These are phyloP conservation scores for Trametes cubensis DNA, from an alignment of 768 basidiomycete genomes.

Conservation along the genomic window DNA sequence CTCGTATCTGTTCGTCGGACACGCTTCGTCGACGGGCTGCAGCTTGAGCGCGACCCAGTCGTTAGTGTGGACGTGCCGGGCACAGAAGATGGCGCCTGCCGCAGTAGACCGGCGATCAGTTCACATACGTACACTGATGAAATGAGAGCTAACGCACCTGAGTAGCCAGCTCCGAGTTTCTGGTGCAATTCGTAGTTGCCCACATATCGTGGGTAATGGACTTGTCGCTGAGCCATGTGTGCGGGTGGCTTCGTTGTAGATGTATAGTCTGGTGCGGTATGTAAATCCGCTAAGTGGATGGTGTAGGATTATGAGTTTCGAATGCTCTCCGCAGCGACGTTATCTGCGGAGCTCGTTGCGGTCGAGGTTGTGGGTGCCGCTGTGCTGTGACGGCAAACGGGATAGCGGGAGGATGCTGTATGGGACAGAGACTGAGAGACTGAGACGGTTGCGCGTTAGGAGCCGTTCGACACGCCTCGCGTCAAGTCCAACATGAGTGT, in stretches of 20 bases:
- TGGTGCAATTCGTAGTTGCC: constrained; percentile 65
- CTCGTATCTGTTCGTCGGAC: constrained; percentile 77
- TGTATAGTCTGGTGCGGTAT: constrained; percentile 16
- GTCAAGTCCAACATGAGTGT: constrained; percentile 25
- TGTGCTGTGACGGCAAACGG: not conserved
- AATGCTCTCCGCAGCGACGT: not conserved
- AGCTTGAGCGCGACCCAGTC: constrained; percentile 75
- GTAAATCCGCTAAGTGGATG: not conserved
- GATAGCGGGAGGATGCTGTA: not conserved
- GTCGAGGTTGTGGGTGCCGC: not conserved
- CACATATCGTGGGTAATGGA: constrained; percentile 40
- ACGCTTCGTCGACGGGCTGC: constrained; percentile 68
- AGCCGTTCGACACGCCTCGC: constrained; percentile 15
- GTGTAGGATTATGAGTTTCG: not conserved
- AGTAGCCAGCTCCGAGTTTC: constrained; percentile 71
- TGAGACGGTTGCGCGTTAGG: constrained; percentile 3
- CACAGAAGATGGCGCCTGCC: constrained; percentile 71
- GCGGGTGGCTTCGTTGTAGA: constrained; percentile 2
- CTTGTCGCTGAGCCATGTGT: not conserved
- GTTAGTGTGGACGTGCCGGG: constrained; percentile 56
- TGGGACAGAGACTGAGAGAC: constrained; percentile 2
- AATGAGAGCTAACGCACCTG: constrained; percentile 46
- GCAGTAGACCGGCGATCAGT: too few relatives aligned
- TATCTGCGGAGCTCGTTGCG: not conserved
- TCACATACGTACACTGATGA: too few relatives aligned